Percentiles rank a stretch among this genome's conserved stretches.
Conservation (phyloP, 2,329 filamentous ascomycete species). For the Nannizziopsis arthrosporioides region DNA sequence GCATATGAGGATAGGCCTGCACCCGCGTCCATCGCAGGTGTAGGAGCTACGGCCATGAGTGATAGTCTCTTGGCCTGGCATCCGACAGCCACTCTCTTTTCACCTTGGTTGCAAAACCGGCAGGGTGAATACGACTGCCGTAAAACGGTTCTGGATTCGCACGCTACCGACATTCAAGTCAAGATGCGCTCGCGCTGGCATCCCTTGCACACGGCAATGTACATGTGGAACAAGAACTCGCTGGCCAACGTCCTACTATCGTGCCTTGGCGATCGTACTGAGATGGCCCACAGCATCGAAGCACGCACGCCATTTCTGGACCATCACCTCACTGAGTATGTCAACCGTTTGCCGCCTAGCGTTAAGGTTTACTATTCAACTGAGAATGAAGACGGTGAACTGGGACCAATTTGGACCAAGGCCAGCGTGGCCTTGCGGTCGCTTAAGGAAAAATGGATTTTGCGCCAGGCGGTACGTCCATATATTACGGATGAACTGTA, state of each 20-base stretch:
- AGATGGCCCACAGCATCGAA: conserved; percentile 36
- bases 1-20: neutral
- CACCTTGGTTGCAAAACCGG: conserved; percentile 22
- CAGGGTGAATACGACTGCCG: conserved; percentile 20
- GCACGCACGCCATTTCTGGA: conserved; percentile 24
- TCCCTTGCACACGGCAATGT: conserved; percentile 31
- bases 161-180: conserved; percentile 15
- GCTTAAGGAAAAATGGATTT: conserved; percentile 41
- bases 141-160: neutral
- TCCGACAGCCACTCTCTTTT: conserved; percentile 20
- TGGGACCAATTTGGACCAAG: neutral
- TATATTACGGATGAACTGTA: conserved; percentile 45
- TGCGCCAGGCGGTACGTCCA: conserved; percentile 40
- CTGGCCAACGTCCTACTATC: conserved; percentile 33
- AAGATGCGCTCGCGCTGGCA: conserved; percentile 30
- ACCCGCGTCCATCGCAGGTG: neutral
- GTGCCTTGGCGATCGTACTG: conserved; percentile 36
- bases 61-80: neutral
- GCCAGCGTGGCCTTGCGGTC: conserved; percentile 13
- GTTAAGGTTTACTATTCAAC: conserved; percentile 27
- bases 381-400: conserved; percentile 3
- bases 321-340: conserved; percentile 23
- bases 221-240: conserved; percentile 29
- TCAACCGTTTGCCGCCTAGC: conserved; percentile 22
- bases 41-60: neutral